phyloP scores from a whole-genome alignment of 805 yeast species.

The Crinitomyces ghanaensis region DNA sequence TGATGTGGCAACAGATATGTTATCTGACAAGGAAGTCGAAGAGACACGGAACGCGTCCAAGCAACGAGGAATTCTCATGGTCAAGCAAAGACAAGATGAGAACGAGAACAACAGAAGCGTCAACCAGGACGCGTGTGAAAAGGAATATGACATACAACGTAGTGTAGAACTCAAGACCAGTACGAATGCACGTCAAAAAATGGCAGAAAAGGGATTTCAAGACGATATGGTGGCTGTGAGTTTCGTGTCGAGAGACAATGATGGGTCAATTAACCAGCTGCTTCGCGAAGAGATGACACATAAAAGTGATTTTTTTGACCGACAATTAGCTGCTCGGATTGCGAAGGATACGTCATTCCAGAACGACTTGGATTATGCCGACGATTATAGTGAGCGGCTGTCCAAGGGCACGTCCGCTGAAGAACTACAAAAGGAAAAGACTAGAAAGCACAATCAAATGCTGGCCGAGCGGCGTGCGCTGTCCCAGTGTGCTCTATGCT shows the following conservation, averaged over 20 bases:
- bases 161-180: slow-evolving; percentile 9
- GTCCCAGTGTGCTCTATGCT: slow-evolving; percentile 18
- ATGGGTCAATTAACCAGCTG: slow-evolving; percentile 22
- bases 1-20: too few relatives aligned
- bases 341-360: slow-evolving; percentile 28
- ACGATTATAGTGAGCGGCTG: slow-evolving; percentile 31
- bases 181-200: too few relatives aligned
- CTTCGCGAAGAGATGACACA: slow-evolving; percentile 26
- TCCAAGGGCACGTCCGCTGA: too few relatives aligned
- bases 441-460: slow-evolving; percentile 23
- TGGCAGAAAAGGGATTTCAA: slow-evolving; percentile 6
- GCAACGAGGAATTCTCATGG: too few relatives aligned
- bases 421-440: slow-evolving; percentile 20
- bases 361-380: slow-evolving; percentile 34
- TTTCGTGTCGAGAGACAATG: too few relatives aligned
- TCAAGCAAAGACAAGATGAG: too few relatives aligned
- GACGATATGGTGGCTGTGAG: slow-evolving; percentile 5
- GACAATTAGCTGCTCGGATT: slow-evolving; percentile 27
- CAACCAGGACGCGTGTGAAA: too few relatives aligned
- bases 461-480: slow-evolving; percentile 20
- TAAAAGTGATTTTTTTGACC: slow-evolving; percentile 16
- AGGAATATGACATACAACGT: slow-evolving; percentile 9
- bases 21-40: too few relatives aligned
- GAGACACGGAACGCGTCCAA: too few relatives aligned
- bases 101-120: too few relatives aligned